Base-by-base conservation (phyloP, 1,139 yeast genomes). In the Meyerozyma athensensis region DNA sequence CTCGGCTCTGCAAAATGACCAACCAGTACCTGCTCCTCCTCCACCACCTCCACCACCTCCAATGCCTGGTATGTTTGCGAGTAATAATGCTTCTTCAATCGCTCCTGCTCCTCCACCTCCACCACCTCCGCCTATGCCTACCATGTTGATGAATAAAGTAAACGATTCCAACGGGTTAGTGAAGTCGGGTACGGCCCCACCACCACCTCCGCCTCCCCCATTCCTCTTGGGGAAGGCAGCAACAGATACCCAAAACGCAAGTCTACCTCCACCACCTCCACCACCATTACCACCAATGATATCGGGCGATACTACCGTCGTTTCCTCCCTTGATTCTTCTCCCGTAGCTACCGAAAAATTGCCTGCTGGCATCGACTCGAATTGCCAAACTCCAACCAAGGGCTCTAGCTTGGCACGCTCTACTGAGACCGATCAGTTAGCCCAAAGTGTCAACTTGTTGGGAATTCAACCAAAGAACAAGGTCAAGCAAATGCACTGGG, bases 401-500 rank as follows among this genome's bases (percentile, higher is more conserved):
- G 13, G 12, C 26, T 22, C 28, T 8, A 8, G 14, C 14, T 24
- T 17, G 2, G 12, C 14, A 14, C 26, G 12, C 7, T 6, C 39
- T 54, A 19, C 45, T 39, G 40, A 45, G 36, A 6, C 16, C 9
- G 26, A 30, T 1, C 20, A 28, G 23, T n/a, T 23, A 19, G 24
- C 39, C 21, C 10, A 30, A 4, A 20, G n/a, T 17, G n/a, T 20
- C 10, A n/a, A 26, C 6, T 22, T 18, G 13, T 32, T 39, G 9
- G 23, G 24, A 38, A 59, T 66, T 12, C 66, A 82, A 38, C 85
- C 94, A 4, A 74, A 74, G 39, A 65, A 75, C 13, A 82, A 80
- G 46, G 68, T 92, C 50, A 92, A 90, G 57, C 97, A 90, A 54
- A 81, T 92, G 72, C 98, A 92, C 56, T 92, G 97, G 97, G 96